Conservation (phyloP, 1,284 basidiomycete species). For the Ganoderma leucocontextum region DNA sequence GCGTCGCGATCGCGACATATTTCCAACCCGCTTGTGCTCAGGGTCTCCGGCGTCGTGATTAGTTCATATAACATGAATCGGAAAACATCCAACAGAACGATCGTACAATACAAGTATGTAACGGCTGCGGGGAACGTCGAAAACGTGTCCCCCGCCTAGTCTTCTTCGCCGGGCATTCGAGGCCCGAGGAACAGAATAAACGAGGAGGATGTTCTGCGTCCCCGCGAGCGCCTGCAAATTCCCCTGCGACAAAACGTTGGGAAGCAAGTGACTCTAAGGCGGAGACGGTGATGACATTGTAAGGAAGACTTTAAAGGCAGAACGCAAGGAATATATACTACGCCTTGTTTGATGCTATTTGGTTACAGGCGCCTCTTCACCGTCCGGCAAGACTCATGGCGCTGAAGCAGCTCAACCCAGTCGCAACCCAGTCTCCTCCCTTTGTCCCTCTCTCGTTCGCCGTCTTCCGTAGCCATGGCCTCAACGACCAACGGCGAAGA, state of each 20-base stretch:
- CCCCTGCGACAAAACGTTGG: constrained; percentile 50
- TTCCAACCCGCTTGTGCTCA: background rate
- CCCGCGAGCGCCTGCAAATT: constrained; percentile 67
- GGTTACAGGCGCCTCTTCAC: too few relatives aligned
- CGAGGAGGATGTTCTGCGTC: constrained; percentile 57
- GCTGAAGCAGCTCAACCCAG: too few relatives aligned
- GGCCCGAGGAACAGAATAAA: constrained; percentile 38
- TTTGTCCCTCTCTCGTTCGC: background rate
- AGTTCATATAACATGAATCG: background rate
- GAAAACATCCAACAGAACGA: background rate
- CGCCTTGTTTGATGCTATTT: constrained; percentile 30
- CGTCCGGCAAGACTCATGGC: too few relatives aligned
- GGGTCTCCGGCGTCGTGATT: background rate
- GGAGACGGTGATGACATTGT: constrained; percentile 55
- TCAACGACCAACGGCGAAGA: constrained; percentile 42
- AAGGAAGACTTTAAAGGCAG: constrained; percentile 7
- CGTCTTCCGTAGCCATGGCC: constrained; percentile 32
- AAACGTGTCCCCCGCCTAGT: constrained; percentile 44
- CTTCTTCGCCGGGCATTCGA: constrained; percentile 43
- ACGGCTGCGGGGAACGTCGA: background rate
- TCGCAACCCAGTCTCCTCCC: constrained; percentile 6
- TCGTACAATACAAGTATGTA: constrained; percentile 9
- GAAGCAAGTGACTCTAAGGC: constrained; percentile 72
- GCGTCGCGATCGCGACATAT: background rate
- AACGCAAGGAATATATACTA: constrained; percentile 20